Evolutionary conservation across 495 filamentous ascomycete species (phyloP).

Genomic region (Neurospora sp.): DNA sequence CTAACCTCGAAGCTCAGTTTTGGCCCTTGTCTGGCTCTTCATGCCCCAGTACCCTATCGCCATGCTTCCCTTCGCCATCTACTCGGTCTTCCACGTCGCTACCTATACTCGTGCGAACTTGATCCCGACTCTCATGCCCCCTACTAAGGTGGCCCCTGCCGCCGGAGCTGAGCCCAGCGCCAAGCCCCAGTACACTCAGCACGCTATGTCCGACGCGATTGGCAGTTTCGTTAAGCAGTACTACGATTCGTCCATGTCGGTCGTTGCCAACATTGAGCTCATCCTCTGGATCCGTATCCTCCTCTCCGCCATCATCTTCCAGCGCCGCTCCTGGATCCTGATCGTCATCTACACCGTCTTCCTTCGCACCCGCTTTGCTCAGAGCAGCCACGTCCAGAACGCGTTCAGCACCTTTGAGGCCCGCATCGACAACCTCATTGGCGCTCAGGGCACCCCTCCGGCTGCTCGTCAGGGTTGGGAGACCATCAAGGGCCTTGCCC

Average conservation of each 20-base stretch:
- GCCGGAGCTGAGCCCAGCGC: slow-evolving; percentile 48
- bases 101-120: slow-evolving; percentile 68
- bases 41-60: slow-evolving; percentile 80
- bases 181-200: slow-evolving; percentile 52
- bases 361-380: slow-evolving; percentile 79
- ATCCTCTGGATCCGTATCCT: slow-evolving; percentile 74
- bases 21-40: slow-evolving; percentile 95
- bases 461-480: slow-evolving; percentile 78
- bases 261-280: slow-evolving; percentile 69
- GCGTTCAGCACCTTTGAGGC: slow-evolving; percentile 63
- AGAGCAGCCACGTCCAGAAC: slow-evolving; percentile 83
- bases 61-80: slow-evolving; percentile 88
- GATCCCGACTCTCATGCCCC: slow-evolving; percentile 52
- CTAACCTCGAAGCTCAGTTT: slow-evolving; percentile 42
- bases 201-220: slow-evolving; percentile 68
- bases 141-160: slow-evolving; percentile 27
- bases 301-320: slow-evolving; percentile 70
- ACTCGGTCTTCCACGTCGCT: slow-evolving; percentile 95
- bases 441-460: slow-evolving; percentile 80
- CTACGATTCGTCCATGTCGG: slow-evolving; percentile 82
- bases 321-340: slow-evolving; percentile 82
- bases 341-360: slow-evolving; percentile 79
- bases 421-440: slow-evolving; percentile 68
- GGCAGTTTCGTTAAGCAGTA: slow-evolving; percentile 93
- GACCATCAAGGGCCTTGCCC: slow-evolving; percentile 58